Evolutionary conservation across 208 protist genomes (phyloP).

Genomic region (Leishmania turanica): DNA sequence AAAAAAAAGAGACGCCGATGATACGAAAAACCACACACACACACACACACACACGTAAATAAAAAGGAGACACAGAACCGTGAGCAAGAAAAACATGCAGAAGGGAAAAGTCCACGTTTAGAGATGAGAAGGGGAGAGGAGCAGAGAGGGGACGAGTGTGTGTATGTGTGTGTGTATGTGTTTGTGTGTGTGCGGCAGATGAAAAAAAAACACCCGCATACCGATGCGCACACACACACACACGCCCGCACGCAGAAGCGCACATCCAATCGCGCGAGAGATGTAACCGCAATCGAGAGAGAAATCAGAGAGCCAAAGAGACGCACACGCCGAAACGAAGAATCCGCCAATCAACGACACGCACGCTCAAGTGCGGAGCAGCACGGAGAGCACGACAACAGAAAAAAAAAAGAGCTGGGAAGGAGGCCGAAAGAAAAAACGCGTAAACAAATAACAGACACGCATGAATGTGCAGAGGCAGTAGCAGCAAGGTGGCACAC

Average conservation of each 20-base stretch:
- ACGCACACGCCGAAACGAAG: neutral
- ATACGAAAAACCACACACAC: too few species aligned
- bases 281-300: neutral
- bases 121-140: neutral
- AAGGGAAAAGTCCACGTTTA: neutral
- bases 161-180: neutral
- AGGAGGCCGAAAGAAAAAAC: neutral
- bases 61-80: neutral
- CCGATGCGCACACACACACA: neutral
- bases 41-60: neutral
- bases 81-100: slow-evolving; percentile 12
- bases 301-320: neutral
- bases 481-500: neutral
- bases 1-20: neutral
- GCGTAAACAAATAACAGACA: neutral
- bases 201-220: neutral
- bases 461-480: neutral
- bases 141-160: neutral
- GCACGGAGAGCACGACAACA: neutral
- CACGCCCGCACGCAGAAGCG: neutral
- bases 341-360: neutral
- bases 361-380: neutral
- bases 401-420: neutral
- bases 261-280: neutral
- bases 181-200: neutral